Conservation (phyloP, 2,329 filamentous ascomycete genomes). For the Pyrenochaeta sp. region DNA sequence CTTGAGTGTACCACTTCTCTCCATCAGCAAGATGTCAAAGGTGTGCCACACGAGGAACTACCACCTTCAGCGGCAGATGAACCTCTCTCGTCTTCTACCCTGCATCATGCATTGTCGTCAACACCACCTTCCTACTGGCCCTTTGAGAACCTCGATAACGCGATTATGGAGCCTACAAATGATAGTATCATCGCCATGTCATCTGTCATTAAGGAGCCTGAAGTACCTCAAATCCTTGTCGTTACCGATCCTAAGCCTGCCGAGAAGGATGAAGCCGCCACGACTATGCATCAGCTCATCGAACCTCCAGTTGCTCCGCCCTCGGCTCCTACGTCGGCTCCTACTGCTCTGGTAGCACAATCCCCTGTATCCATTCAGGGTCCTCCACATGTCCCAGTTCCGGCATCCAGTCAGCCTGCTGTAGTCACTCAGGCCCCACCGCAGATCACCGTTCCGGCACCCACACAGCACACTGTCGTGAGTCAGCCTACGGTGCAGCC, state of each 20-base stretch:
- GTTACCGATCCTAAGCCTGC: background rate
- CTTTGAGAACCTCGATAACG: background rate
- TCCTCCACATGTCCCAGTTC: background rate
- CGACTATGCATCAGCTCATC: background rate
- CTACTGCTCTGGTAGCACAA: background rate
- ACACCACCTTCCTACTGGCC: background rate
- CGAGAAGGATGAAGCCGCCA: background rate
- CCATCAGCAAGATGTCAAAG: background rate
- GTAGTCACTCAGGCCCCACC: background rate
- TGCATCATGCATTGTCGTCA: no score
- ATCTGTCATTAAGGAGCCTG: background rate
- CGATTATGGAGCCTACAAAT: background rate
- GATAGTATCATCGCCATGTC: background rate
- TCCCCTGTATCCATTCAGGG: background rate
- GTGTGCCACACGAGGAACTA: no score
- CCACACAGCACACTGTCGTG: background rate
- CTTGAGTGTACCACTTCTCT: no score
- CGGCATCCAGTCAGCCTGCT: background rate
- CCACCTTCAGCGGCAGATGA: background rate
- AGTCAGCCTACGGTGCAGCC: background rate
- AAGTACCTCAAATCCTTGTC: background rate
- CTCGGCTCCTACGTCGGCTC: background rate
- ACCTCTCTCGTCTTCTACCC: background rate
- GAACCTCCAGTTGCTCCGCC: background rate
- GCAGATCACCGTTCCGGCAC: background rate